Percentiles rank a stretch among this genome's conserved stretches.
Evolutionary conservation across 345 rosid species (phyloP).

Genomic region (Linum tenue): DNA sequence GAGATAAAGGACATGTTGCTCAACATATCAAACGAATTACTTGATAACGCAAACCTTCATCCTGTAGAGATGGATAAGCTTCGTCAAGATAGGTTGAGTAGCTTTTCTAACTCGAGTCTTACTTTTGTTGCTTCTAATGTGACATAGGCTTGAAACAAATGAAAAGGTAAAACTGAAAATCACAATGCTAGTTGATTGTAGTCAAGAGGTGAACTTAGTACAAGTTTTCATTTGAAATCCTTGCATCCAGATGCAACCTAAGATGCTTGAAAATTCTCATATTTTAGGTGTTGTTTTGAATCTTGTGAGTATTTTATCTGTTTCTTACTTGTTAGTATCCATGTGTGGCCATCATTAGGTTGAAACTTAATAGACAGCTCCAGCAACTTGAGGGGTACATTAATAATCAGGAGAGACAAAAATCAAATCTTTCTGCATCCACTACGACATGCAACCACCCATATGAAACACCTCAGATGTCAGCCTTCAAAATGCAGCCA

Average conservation of each 20-base stretch:
- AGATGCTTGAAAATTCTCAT: background rate
- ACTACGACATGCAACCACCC: constrained; percentile 34
- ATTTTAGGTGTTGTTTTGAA: no score
- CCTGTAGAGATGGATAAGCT: constrained; percentile 59
- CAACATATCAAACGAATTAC: constrained; percentile 83
- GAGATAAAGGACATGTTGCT: constrained; percentile 81
- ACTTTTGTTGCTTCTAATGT: constrained; percentile 4
- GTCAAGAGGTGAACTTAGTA: background rate
- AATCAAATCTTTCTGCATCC: constrained; percentile 56
- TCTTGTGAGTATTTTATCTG: no score
- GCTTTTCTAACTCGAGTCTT: background rate
- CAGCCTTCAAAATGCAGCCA: constrained; percentile 31
- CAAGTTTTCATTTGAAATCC: no score
- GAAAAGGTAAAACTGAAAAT: no score
- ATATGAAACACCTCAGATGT: constrained; percentile 58
- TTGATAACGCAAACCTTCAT: constrained; percentile 66
- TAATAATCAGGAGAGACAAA: constrained; percentile 50
- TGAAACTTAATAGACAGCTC: constrained; percentile 69
- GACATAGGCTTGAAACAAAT: background rate
- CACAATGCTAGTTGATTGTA: background rate
- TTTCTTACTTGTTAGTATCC: constrained; percentile 15
- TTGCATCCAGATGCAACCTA: background rate
- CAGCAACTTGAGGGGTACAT: constrained; percentile 60
- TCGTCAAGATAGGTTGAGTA: constrained; percentile 70
- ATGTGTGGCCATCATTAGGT: constrained; percentile 32